Base-by-base conservation (phyloP, 169 alveolate genomes). In the Cytauxzoon felis region DNA sequence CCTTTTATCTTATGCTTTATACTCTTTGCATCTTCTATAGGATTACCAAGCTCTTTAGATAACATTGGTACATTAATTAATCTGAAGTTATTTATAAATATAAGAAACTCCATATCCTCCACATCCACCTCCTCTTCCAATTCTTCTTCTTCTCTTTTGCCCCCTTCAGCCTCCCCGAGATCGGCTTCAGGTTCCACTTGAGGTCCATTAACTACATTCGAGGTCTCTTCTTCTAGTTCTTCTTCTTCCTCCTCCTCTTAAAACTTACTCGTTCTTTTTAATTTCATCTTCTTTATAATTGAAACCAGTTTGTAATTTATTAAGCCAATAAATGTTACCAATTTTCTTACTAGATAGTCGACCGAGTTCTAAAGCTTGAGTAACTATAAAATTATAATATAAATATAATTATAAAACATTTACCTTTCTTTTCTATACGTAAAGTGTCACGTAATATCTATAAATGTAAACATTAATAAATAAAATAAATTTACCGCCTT, bases 291-390 rank as follows among this genome's bases (percentile, higher is more conserved):
- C 65, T 4, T 30, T 9, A 36, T 58, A 64, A 32, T 60, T 52
- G 40, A 82, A 64, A 32, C 81, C 86, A 34, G 59, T 41, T 52
- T 88, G 93, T 34, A 88, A 53, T 57, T 88, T 88, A 45, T 66
- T 56, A 36, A 88, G 82, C 91, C 90, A 88, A 49, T 83, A 82
- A n/a, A 88, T 41, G 57, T 87, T 83, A 24, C 54, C 85, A 19
- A 80, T 87, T 79, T 88, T 88, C 43, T 75, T 65, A 60, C 78
- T 72, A 18, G 93, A 88, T 29, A 86, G 87, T 41, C 93, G 70
- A 42, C 78, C 90, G 61, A 87, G 65, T 63, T 82, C 83, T 23
- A 87, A 61, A 4, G 92, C 75, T 76, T 88, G 92, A 21, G 90
- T 61, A 19, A 72, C 82, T 56, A 23, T 3, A 6, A 30, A 27